Evolutionary conservation across 805 yeast genomes (phyloP).

Genomic region (Kockiozyma suomiensis): DNA sequence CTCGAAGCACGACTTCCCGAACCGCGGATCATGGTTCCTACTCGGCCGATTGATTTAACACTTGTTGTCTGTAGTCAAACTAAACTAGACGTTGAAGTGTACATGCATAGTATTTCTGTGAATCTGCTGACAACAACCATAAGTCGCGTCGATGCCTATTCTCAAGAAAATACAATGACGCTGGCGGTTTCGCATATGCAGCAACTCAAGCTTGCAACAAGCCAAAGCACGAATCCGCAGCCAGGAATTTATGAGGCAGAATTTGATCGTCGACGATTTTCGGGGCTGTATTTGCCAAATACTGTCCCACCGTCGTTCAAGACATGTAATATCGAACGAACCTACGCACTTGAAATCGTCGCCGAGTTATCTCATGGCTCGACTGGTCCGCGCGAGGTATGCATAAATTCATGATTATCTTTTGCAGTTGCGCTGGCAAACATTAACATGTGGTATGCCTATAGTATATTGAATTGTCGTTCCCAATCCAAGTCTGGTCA

Average conservation of each 20-base stretch:
- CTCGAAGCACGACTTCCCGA: constrained; percentile 55
- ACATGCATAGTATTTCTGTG: constrained; percentile 48
- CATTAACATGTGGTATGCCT: too few relatives aligned
- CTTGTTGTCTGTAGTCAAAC: constrained; percentile 20
- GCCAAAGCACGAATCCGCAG: constrained; percentile 1
- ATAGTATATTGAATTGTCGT: constrained; percentile 16
- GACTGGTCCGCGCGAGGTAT: constrained; percentile 45
- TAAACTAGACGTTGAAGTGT: constrained; percentile 39
- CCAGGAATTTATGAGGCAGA: constrained; percentile 20
- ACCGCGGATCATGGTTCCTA: constrained; percentile 54
- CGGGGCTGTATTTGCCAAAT: constrained; percentile 43
- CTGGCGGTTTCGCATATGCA: constrained; percentile 37
- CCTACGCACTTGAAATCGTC: constrained; percentile 46
- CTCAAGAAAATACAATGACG: constrained; percentile 24
- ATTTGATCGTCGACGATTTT: constrained; percentile 9
- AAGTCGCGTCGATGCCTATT: constrained; percentile 39
- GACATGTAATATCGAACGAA: constrained; percentile 57
- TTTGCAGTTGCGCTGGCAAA: too few relatives aligned
- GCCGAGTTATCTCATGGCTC: constrained; percentile 41
- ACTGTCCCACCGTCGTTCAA: constrained; percentile 56
- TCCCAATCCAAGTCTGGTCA: constrained; percentile 25
- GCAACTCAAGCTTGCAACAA: constrained; percentile 22
- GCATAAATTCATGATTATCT: too few relatives aligned
- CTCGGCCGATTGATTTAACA: constrained; percentile 40
- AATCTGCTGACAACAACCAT: constrained; percentile 40